phyloP scores from a whole-genome alignment of 768 basidiomycete genomes.

The Hypsizygus marmoreus region DNA sequence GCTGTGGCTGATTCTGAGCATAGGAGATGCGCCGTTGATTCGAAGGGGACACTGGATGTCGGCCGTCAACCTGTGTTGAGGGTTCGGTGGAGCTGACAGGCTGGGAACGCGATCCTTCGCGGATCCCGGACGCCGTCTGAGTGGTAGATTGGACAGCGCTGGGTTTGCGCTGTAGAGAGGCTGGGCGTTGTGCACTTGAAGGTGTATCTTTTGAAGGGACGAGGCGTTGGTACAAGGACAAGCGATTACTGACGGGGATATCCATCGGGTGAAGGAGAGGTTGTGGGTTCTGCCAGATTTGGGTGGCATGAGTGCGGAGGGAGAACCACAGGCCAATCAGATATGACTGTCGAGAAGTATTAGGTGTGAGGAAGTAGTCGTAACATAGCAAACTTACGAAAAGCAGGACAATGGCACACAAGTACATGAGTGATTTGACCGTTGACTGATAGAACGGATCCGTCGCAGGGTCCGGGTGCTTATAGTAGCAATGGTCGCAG shows the following conservation, averaged over 20 bases:
- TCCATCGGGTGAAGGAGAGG: conserved; percentile 73
- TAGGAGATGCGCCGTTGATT: conserved; percentile 58
- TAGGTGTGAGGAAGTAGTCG: background rate
- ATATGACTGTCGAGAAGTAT: conserved; percentile 68
- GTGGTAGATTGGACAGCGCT: conserved; percentile 33
- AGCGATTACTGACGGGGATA: conserved; percentile 52
- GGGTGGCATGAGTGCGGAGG: conserved; percentile 93
- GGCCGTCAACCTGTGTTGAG: conserved; percentile 6
- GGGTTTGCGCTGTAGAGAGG: conserved; percentile 46
- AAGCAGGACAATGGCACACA: conserved; percentile 87
- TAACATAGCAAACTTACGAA: conserved; percentile 60
- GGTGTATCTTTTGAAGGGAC: conserved; percentile 34
- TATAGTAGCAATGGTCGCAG: conserved; percentile 92
- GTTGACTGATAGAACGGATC: conserved; percentile 98
- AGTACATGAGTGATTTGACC: conserved; percentile 94
- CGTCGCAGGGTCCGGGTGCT: conserved; percentile 87
- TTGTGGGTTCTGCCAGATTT: conserved; percentile 99
- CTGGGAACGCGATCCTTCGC: conserved; percentile 11
- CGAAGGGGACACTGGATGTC: conserved; percentile 41
- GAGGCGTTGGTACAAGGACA: conserved; percentile 67
- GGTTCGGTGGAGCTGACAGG: conserved; percentile 3
- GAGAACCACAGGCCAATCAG: conserved; percentile 98
- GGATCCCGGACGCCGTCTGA: too few relatives aligned
- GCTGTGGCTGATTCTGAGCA: conserved; percentile 37
- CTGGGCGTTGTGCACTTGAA: conserved; percentile 22